Percentiles rank a stretch among this genome's conserved stretches.
Conservation (phyloP, 495 filamentous ascomycete genomes). For the Trichoderma asperelloides region DNA sequence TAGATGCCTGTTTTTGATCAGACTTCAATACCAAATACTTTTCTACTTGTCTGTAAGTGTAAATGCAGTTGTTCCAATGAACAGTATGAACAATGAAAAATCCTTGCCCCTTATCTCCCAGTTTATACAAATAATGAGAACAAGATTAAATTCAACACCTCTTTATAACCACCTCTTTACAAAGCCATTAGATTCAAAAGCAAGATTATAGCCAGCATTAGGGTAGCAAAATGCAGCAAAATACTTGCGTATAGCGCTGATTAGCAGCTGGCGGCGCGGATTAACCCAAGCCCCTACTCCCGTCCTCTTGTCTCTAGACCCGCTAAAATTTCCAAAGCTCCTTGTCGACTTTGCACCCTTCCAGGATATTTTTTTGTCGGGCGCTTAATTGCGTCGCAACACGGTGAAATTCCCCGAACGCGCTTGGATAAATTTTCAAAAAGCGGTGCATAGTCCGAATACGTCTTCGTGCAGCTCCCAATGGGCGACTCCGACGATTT, state of each 20-base stretch:
- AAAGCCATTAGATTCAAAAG: not conserved
- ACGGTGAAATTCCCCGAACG: not conserved
- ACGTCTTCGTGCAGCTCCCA: not conserved
- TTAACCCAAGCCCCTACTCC: not conserved
- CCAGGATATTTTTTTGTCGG: not conserved
- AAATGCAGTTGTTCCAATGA: too few relatives aligned
- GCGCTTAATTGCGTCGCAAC: not conserved
- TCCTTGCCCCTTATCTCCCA: too few relatives aligned
- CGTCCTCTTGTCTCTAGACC: not conserved
- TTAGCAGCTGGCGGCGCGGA: not conserved
- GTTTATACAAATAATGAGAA: too few relatives aligned
- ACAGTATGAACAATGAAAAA: too few relatives aligned
- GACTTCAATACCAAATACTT: too few relatives aligned
- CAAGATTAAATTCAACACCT: too few relatives aligned
- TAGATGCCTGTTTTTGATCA: too few relatives aligned
- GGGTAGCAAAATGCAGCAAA: not conserved
- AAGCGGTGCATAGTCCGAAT: not conserved
- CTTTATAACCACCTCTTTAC: too few relatives aligned
- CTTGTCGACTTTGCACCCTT: not conserved
- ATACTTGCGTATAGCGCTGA: too few relatives aligned
- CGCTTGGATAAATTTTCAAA: not conserved
- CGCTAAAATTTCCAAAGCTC: constrained; percentile 6
- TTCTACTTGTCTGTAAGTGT: too few relatives aligned
- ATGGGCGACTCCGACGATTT: constrained; percentile 18
- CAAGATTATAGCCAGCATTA: not conserved